phyloP scores from a whole-genome alignment of 2,329 filamentous ascomycete genomes.

The Phialocephala sp. region DNA sequence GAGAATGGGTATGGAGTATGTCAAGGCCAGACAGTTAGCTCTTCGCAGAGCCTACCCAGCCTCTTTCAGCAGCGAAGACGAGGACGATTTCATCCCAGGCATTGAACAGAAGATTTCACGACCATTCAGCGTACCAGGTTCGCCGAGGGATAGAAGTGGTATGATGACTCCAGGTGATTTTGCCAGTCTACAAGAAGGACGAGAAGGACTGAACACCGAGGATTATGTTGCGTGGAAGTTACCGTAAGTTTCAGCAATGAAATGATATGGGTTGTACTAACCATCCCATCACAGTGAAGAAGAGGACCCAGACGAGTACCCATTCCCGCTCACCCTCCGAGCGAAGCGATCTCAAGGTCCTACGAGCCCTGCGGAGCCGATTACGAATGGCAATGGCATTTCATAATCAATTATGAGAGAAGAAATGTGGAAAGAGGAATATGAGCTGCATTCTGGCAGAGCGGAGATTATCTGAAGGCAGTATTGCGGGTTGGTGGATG shows the following conservation, averaged over 20 bases:
- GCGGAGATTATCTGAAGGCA: background rate
- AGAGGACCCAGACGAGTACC: slow-evolving; percentile 84
- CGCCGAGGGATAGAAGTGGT: slow-evolving; percentile 85
- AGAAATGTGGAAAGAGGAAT: background rate
- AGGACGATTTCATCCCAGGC: slow-evolving; percentile 88
- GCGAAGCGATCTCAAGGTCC: slow-evolving; percentile 46
- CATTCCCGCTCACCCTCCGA: slow-evolving; percentile 71
- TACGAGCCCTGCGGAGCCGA: slow-evolving; percentile 38
- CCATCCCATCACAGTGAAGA: slow-evolving; percentile 68
- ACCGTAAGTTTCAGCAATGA: slow-evolving; percentile 70
- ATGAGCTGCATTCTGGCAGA: background rate
- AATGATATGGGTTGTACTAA: slow-evolving; percentile 26
- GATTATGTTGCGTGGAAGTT: slow-evolving; percentile 99
- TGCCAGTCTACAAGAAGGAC: slow-evolving; percentile 91
- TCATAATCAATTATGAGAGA: background rate
- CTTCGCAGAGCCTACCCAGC: slow-evolving; percentile 88
- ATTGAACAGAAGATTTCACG: slow-evolving; percentile 95
- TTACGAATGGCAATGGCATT: slow-evolving; percentile 39
- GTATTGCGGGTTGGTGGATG: background rate
- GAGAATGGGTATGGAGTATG: slow-evolving; percentile 98
- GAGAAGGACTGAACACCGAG: slow-evolving; percentile 91
- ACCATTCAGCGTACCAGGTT: slow-evolving; percentile 92
- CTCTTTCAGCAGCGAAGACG: slow-evolving; percentile 80
- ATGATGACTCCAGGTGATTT: slow-evolving; percentile 99
- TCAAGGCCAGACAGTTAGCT: slow-evolving; percentile 94